Conservation (phyloP, 1,139 yeast genomes). For the Scheffersomyces titani region DNA sequence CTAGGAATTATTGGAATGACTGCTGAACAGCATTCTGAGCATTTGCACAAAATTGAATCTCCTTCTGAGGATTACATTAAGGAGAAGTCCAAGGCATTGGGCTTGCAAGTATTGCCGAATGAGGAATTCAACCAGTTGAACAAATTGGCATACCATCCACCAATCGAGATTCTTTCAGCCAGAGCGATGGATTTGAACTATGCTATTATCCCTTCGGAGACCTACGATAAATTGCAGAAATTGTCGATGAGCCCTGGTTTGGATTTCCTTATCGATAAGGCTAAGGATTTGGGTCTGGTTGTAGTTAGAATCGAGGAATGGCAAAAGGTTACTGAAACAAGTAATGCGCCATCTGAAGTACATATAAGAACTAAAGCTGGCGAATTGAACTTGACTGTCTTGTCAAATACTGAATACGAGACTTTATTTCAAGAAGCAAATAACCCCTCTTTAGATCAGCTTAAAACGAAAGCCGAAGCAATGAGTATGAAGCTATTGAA, state of each 20-base stretch:
- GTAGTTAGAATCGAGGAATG: conserved; percentile 3
- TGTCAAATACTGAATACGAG: conserved; percentile 4
- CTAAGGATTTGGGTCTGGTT: conserved; percentile 2
- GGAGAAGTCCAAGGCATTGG: conserved; percentile 8
- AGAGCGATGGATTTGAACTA: conserved; percentile 5
- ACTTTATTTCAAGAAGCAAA: conserved; percentile 2
- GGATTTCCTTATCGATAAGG: conserved; percentile 7
- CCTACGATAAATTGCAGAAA: conserved; percentile 4
- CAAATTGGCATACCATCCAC: conserved; percentile 16
- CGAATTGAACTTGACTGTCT: conserved; percentile 3
- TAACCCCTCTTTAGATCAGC: conserved; percentile 14
- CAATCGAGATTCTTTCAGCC: conserved; percentile 11
- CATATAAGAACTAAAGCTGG: conserved; percentile 11
- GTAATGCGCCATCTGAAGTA: conserved; percentile 20
- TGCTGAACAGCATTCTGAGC: conserved; percentile 12
- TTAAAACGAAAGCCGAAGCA: conserved; percentile 16
- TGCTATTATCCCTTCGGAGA: conserved; percentile 5
- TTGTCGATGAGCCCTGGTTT: conserved; percentile 11
- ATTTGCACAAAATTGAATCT: conserved; percentile 8
- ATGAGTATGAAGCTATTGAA: conserved; percentile 20
- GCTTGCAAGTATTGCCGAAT: conserved; percentile 15
- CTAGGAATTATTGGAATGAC: conserved; percentile 21
- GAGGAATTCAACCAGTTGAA: conserved; percentile 16
- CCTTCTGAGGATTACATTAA: conserved; percentile 15
- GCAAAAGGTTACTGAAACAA: conserved; percentile 7